Evolutionary conservation across 306 rosid genomes (phyloP).

Genomic region (Lablab purpureus): DNA sequence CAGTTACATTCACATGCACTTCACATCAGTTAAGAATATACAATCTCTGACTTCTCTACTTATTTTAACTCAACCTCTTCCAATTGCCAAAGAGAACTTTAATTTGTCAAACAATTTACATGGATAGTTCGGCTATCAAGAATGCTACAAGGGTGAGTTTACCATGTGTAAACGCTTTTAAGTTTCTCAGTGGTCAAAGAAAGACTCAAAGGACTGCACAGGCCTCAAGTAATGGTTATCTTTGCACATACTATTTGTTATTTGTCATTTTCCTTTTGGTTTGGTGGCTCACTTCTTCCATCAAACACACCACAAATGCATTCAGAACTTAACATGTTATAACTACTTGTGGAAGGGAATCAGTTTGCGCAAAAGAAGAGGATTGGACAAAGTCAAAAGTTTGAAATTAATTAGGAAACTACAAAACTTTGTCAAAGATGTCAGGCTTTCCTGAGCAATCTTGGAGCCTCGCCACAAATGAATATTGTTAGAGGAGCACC

Average conservation of each 20-base stretch:
- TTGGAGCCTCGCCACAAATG: conserved; percentile 17
- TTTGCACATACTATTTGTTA: conserved; percentile 38
- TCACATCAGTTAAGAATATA: conserved; percentile 31
- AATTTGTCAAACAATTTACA: conserved; percentile 51
- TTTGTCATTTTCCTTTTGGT: conserved; percentile 49
- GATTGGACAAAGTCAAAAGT: conserved; percentile 51
- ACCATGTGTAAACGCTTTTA: conserved; percentile 26
- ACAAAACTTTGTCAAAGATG: conserved; percentile 49
- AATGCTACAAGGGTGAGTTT: conserved; percentile 38
- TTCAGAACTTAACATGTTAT: conserved; percentile 7
- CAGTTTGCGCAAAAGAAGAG: conserved; percentile 25
- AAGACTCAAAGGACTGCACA: conserved; percentile 31
- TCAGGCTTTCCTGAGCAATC: conserved; percentile 42
- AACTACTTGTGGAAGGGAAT: conserved; percentile 26
- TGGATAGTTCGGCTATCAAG: conserved; percentile 4
- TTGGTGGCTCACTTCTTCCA: conserved; percentile 48
- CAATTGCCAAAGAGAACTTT: conserved; percentile 32
- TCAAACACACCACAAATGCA: conserved; percentile 41
- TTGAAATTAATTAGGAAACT: conserved; percentile 25
- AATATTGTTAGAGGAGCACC: conserved; percentile 37
- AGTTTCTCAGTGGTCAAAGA: conserved; percentile 31
- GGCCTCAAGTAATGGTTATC: conserved; percentile 45
- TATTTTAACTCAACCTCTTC: conserved; percentile 32
- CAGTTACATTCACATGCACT: conserved; percentile 39
- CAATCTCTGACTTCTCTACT: conserved; percentile 28